These are phyloP conservation scores for Claviceps digitariae DNA, from an alignment of 2,329 filamentous ascomycete species.

Conservation along the genomic window DNA sequence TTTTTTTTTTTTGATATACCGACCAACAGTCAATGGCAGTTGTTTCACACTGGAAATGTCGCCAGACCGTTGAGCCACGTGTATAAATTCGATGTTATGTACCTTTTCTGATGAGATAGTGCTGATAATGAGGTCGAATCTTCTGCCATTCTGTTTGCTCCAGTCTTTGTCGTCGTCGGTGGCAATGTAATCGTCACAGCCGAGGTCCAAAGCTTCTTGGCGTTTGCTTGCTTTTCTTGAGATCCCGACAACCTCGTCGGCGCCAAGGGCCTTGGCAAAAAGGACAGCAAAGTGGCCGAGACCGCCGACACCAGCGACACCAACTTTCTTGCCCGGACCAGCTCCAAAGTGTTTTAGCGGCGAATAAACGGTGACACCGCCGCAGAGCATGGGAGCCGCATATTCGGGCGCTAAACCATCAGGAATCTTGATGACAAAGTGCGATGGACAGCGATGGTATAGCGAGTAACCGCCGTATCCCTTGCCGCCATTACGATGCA, in stretches of 20 bases:
- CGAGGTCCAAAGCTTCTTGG: conserved; percentile 41
- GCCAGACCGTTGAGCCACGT: too few relatives aligned
- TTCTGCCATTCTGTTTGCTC: conserved; percentile 34
- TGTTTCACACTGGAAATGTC: too few relatives aligned
- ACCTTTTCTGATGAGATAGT: conserved; percentile 33
- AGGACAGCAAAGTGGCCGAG: conserved; percentile 56
- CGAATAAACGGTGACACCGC: conserved; percentile 52
- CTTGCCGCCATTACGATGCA: conserved; percentile 15
- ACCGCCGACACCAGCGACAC: conserved; percentile 53
- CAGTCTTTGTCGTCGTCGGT: conserved; percentile 38
- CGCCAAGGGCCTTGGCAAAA: conserved; percentile 53
- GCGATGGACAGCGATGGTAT: conserved; percentile 21
- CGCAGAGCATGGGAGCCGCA: conserved; percentile 55
- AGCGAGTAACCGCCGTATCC: conserved; percentile 35
- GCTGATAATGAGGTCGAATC: conserved; percentile 44
- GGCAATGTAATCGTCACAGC: conserved; percentile 36
- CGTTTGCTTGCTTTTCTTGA: conserved; percentile 39
- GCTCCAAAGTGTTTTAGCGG: conserved; percentile 49
- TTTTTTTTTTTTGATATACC: too few relatives aligned
- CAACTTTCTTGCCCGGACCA: conserved; percentile 54
- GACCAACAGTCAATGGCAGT: too few relatives aligned
- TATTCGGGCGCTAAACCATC: conserved; percentile 24
- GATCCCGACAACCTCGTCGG: conserved; percentile 47
- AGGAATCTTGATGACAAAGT: conserved; percentile 39
- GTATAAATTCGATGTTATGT: neutral